A percentile compares a stretch with the other conserved stretches of the same genome.
These are phyloP conservation scores for Trametes hirsuta DNA, from an alignment of 1,284 basidiomycete genomes.

Conservation along the genomic window DNA sequence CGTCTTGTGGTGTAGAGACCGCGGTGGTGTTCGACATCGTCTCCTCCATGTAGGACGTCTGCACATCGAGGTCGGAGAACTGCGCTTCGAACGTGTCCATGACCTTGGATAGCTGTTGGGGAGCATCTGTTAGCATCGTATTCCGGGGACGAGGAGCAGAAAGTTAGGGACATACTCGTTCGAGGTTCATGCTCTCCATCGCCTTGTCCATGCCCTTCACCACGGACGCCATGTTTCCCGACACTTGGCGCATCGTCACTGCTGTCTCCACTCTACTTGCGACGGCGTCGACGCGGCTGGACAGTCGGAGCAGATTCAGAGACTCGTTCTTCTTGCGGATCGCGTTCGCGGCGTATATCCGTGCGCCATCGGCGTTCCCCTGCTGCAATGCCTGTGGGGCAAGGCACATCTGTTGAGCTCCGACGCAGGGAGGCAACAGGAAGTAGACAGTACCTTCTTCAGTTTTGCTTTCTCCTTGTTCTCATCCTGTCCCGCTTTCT, in stretches of 20 bases:
- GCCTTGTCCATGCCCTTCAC: conserved; percentile 99
- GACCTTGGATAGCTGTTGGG: conserved; percentile 86
- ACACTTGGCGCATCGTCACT: conserved; percentile 95
- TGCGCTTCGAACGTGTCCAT: conserved; percentile 99
- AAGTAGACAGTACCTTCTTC: conserved; percentile 72
- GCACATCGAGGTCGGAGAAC: conserved; percentile 97
- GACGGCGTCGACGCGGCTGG: conserved; percentile 95
- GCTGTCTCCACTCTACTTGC: conserved; percentile 98
- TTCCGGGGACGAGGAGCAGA: background rate
- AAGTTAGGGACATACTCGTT: conserved; percentile 64
- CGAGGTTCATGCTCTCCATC: conserved; percentile 99
- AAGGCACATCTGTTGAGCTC: background rate
- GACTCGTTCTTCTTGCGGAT: conserved; percentile 98
- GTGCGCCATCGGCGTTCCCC: conserved; percentile 96
- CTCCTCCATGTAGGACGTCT: conserved; percentile 98
- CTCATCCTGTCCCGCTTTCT: conserved; percentile 96
- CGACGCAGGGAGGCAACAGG: background rate
- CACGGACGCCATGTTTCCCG: conserved; percentile 95
- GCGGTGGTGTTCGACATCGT: conserved; percentile 95
- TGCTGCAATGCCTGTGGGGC: conserved; percentile 85
- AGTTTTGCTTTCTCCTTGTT: conserved; percentile 81
- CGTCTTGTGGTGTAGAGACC: conserved; percentile 93
- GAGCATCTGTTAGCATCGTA: background rate
- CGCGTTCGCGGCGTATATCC: conserved; percentile 98
- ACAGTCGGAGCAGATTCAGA: conserved; percentile 86